Base-by-base conservation (phyloP, 768 basidiomycete species). In the Xerocomellus chrysenteron region DNA sequence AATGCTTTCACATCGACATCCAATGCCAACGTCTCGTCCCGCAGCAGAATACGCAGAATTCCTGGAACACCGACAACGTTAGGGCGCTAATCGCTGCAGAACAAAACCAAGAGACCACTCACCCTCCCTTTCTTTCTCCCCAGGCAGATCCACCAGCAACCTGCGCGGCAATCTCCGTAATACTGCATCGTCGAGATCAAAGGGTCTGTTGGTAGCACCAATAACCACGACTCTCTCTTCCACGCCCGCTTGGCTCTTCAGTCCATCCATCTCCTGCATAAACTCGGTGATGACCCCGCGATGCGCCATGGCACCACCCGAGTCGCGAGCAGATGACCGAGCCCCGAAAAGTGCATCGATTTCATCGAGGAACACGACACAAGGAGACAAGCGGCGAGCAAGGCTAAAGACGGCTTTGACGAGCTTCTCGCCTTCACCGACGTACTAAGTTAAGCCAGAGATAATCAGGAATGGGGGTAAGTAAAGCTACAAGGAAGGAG, bases 181-280 rank as follows among this genome's bases (percentile, higher is more conserved):
- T 10, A 98, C 90, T 16, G 95, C 94, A 71, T 97, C 94, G 66
- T 94, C 92, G 33, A 94, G 75, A 66, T 94, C 92, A 64, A 92
- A 94, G 1, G 92, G 92, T 60, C 94, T 74, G 70, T 98, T 98
- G 2, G 95, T 97, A 2, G 94, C 94, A 40, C 95, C 94, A 50
- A 98, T 93, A 47, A 98, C 87, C 54, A 96, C 87, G 54, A 97
- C 85, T 58, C 84, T 84, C 59, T 90, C 85, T 52, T 93, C 89
- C 59, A 81, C 82, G 12, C 69, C 55, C 7, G 57, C 50, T 21
- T 61, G 69, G 10, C 89, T 82, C 68, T 85, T 89, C 55, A 98
- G 75, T 3, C 94, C 94, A 65, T 98, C 94, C 94, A 98, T 96
- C 69, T 96, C 93, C 67, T 92, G 90, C 91, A 94, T 93, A 70